phyloP scores from a whole-genome alignment of 179 eudicot species.

The Camellia oleifera region DNA sequence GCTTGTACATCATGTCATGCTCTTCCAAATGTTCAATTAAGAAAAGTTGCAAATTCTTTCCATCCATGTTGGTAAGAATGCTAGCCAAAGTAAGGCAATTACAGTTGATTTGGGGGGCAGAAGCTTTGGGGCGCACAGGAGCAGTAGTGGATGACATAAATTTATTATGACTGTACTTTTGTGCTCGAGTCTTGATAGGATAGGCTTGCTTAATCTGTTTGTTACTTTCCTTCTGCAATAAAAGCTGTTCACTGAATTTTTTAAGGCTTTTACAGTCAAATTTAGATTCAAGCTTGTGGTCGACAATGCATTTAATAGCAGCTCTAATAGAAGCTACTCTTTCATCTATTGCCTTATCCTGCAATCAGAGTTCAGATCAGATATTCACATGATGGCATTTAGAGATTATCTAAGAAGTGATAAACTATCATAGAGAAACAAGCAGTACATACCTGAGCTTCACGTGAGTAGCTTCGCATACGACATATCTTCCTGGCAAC shows the following conservation, averaged over 20 bases:
- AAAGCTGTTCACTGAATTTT: conserved; percentile 18
- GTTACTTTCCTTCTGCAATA: conserved; percentile 9
- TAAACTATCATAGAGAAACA: not conserved
- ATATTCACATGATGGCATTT: not conserved
- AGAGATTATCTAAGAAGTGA: not conserved
- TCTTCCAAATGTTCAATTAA: conserved; percentile 32
- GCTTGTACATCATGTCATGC: conserved; percentile 27
- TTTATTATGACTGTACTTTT: not conserved
- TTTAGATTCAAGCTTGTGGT: conserved; percentile 30
- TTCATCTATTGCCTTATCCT: conserved; percentile 16
- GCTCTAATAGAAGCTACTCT: conserved; percentile 17
- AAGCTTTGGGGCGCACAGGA: not conserved
- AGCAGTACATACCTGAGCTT: conserved; percentile 5
- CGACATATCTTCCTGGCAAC: conserved; percentile 11
- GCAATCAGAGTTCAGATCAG: conserved; percentile 2
- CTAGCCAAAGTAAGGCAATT: conserved; percentile 4
- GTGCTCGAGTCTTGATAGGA: not conserved
- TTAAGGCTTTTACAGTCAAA: conserved; percentile 12
- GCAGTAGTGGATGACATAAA: not conserved
- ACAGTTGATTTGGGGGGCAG: not conserved
- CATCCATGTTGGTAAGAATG: conserved; percentile 36
- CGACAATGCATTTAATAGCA: conserved; percentile 26
- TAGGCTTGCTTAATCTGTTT: not conserved
- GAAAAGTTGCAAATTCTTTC: conserved; percentile 33
- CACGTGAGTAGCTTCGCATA: conserved; percentile 8